phyloP scores from a whole-genome alignment of 2,329 filamentous ascomycete species.

The Pyricularia sp. region DNA sequence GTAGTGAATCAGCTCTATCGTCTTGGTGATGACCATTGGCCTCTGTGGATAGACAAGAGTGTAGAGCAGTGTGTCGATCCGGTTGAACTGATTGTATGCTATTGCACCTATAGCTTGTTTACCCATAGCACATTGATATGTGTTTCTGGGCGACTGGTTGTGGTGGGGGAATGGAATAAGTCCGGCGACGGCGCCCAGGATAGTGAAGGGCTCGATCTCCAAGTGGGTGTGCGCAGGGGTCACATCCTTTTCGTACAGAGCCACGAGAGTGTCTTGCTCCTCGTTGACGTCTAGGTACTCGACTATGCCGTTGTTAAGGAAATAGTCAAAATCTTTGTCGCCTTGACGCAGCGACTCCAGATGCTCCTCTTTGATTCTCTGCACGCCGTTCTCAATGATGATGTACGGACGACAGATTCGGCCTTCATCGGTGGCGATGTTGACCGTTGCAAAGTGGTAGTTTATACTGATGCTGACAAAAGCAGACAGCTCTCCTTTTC shows the following conservation, averaged over 20 bases:
- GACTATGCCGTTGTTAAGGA: slow-evolving; percentile 78
- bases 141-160: slow-evolving; percentile 97
- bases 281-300: slow-evolving; percentile 98
- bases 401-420: slow-evolving; percentile 94
- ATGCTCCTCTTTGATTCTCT: slow-evolving; percentile 71
- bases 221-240: slow-evolving; percentile 80
- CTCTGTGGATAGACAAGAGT: slow-evolving; percentile 96
- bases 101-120: slow-evolving; percentile 99
- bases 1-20: slow-evolving; percentile 93
- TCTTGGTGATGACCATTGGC: slow-evolving; percentile 94
- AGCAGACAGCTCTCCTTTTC: slow-evolving; percentile 85
- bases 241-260: slow-evolving; percentile 80
- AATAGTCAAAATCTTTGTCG: slow-evolving; percentile 86
- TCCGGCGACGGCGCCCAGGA: slow-evolving; percentile 89
- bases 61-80: slow-evolving; percentile 92
- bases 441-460: slow-evolving; percentile 80
- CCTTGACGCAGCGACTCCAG: slow-evolving; percentile 75
- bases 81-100: slow-evolving; percentile 94
- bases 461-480: slow-evolving; percentile 98
- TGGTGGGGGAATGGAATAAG: slow-evolving; percentile 97
- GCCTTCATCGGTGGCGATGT: slow-evolving; percentile 94
- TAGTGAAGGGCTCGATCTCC: slow-evolving; percentile 96
- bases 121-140: slow-evolving; percentile 99
- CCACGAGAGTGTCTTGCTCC: slow-evolving; percentile 92
- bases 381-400: slow-evolving; percentile 79